Base-by-base conservation (phyloP, 2,329 filamentous ascomycete genomes). In the Aspergillus sp. region DNA sequence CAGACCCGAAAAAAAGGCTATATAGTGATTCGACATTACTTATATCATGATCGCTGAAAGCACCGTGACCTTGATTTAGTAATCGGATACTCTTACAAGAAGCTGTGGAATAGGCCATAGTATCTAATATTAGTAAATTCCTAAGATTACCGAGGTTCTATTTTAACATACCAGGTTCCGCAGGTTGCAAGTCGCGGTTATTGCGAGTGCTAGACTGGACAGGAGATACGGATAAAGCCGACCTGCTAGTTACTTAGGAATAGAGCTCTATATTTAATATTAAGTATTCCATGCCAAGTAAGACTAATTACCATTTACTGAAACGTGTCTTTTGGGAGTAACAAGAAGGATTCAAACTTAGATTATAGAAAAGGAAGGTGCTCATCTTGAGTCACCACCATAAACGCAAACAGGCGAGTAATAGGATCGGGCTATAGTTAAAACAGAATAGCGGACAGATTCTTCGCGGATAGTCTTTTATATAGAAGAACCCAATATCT, bases 331-430 rank as follows among this genome's bases (percentile, higher is more conserved):
- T 50, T 50, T 40, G 3, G 34, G 33, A 50, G 8, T 50, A 50
- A 27, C 20, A 6, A 40, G 34, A 50, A 11, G 34, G 17, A 13
- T 50, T 50, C 27, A 15, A 15, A 9, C 40, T 50, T 7, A 8
- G 47, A 20, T 50, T 50, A 15, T 50, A 50, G 5, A n/a, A 50
- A 50, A 50, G 47, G 40, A 50, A 50, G 33, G 34, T 50, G 13
- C 19, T 24, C 13, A 50, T 50, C 40, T 40, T 50, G 5, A 20
- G 47, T 24, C n/a, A 33, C 45, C 12, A n/a, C 46, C 6, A 50
- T 50, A 40, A 50, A 40, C 12, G 9, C 8, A 50, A 17, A n/a
- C 13, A n/a, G 47, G 47, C 13, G 15, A 50, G 47, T 40, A 50
- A 50, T 40, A n/a, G 30, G 17, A 20, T 40, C 5, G 3, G 47